Conservation (phyloP, 2,329 filamentous ascomycete genomes). For the Diaporthe caulivora region DNA sequence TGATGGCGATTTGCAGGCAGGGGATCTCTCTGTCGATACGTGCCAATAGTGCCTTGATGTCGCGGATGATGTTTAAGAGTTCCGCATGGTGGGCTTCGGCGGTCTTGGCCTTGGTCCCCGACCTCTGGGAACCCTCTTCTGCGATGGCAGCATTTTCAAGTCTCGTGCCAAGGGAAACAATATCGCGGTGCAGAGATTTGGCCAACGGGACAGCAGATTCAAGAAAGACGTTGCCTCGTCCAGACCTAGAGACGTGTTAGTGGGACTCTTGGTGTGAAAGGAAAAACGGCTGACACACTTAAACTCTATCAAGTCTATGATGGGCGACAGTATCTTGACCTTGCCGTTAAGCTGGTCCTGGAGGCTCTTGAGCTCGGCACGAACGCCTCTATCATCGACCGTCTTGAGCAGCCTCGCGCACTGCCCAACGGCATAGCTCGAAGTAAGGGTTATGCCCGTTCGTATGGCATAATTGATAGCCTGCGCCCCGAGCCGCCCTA, state of each 20-base stretch:
- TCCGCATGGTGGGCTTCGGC: constrained; percentile 72
- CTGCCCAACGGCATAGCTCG: constrained; percentile 86
- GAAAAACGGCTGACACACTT: constrained; percentile 66
- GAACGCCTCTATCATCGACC: constrained; percentile 77
- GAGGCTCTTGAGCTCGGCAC: constrained; percentile 76
- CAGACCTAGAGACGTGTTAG: constrained; percentile 56
- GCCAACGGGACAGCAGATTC: constrained; percentile 88
- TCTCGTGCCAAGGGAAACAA: constrained; percentile 81
- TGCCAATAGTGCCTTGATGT: constrained; percentile 80
- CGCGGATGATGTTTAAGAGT: constrained; percentile 76
- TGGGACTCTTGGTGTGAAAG: background rate
- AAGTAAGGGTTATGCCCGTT: constrained; percentile 87
- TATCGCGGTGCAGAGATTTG: constrained; percentile 85
- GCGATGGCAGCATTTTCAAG: constrained; percentile 77
- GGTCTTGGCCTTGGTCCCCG: constrained; percentile 59
- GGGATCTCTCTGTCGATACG: constrained; percentile 93
- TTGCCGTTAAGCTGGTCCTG: constrained; percentile 85
- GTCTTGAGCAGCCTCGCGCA: constrained; percentile 82
- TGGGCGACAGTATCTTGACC: constrained; percentile 91
- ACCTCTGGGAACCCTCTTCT: constrained; percentile 64
- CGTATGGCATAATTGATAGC: constrained; percentile 93
- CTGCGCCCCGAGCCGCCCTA: constrained; percentile 70
- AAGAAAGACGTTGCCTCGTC: constrained; percentile 70
- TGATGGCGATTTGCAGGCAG: constrained; percentile 92
- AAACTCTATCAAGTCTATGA: constrained; percentile 92